Evolutionary conservation across 164 flowering plant genomes (phyloP).

Genomic region (Cinnamomum micranthum): DNA sequence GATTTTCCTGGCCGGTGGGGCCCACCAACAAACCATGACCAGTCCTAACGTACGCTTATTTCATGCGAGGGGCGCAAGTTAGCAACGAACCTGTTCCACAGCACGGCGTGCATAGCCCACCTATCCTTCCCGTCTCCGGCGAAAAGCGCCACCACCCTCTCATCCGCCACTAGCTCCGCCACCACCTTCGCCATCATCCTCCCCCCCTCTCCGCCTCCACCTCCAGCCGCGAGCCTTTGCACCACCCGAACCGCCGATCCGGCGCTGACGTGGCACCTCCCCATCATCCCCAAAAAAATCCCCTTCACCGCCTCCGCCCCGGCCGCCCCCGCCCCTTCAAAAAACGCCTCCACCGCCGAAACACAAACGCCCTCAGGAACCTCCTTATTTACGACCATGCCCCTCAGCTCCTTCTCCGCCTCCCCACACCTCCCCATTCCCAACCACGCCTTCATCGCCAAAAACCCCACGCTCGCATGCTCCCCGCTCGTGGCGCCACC

Average conservation of each 20-base stretch:
- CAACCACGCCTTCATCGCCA: conserved; percentile 94
- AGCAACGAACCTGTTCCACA: conserved; percentile 76
- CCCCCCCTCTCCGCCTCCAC: conserved; percentile 36
- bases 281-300: conserved; percentile 71
- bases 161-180: conserved; percentile 75
- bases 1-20: too few relatives aligned
- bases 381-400: conserved; percentile 65
- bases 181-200: conserved; percentile 56
- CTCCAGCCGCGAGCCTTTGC: conserved; percentile 42
- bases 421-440: conserved; percentile 70
- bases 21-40: too few relatives aligned
- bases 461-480: conserved; percentile 71
- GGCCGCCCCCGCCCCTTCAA: conserved; percentile 65
- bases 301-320: conserved; percentile 76
- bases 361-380: conserved; percentile 86
- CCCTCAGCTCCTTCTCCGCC: conserved; percentile 91
- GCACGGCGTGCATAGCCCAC: conserved; percentile 73
- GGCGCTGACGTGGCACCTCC: conserved; percentile 77
- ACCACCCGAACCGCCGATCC: conserved; percentile 67
- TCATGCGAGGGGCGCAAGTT: background rate
- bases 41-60: too few relatives aligned
- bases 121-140: conserved; percentile 47
- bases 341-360: conserved; percentile 78
- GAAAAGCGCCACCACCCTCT: conserved; percentile 72
- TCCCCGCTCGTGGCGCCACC: conserved; percentile 28